Conservation (phyloP, 2,329 filamentous ascomycete genomes). For the Stemphylium lycopersici region DNA sequence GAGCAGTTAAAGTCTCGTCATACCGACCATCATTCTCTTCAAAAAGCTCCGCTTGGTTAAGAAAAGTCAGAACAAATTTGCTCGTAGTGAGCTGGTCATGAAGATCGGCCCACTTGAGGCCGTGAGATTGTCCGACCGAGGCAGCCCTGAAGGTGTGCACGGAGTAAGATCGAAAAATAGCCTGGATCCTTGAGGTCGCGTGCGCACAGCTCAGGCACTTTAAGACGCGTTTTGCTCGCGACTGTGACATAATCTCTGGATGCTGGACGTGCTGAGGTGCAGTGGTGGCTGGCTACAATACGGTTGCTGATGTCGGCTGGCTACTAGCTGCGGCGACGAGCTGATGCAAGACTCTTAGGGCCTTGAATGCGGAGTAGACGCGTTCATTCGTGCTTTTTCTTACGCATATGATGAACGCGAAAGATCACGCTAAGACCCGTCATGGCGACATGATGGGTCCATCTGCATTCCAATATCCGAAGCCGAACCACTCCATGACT, state of each 20-base stretch:
- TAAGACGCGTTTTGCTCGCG: constrained; percentile 42
- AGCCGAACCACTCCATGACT: constrained; percentile 30
- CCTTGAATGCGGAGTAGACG: constrained; percentile 26
- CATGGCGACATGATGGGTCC: constrained; percentile 31
- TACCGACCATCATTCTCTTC: constrained; percentile 19
- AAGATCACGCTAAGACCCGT: constrained; percentile 34
- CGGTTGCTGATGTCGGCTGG: constrained; percentile 36
- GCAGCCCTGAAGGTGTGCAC: constrained; percentile 23
- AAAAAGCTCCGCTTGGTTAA: constrained; percentile 22
- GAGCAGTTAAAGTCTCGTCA: constrained; percentile 27
- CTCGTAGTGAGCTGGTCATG: constrained; percentile 19
- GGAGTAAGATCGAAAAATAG: constrained; percentile 36
- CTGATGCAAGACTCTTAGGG: constrained; percentile 17
- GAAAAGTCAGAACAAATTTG: constrained; percentile 37
- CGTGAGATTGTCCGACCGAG: constrained; percentile 19
- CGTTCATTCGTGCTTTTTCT: constrained; percentile 32
- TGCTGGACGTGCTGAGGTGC: constrained; percentile 28
- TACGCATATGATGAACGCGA: constrained; percentile 23
- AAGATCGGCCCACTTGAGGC: constrained; percentile 28
- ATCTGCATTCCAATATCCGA: constrained; percentile 33
- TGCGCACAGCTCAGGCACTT: constrained; percentile 36
- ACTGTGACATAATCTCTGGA: constrained; percentile 35
- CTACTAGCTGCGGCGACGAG: constrained; percentile 37
- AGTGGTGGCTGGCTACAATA: constrained; percentile 30
- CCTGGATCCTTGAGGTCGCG: constrained; percentile 31